Percentiles rank a stretch among this genome's conserved stretches.
phyloP scores from a whole-genome alignment of 768 basidiomycete species.

The Termitomyces sp. region DNA sequence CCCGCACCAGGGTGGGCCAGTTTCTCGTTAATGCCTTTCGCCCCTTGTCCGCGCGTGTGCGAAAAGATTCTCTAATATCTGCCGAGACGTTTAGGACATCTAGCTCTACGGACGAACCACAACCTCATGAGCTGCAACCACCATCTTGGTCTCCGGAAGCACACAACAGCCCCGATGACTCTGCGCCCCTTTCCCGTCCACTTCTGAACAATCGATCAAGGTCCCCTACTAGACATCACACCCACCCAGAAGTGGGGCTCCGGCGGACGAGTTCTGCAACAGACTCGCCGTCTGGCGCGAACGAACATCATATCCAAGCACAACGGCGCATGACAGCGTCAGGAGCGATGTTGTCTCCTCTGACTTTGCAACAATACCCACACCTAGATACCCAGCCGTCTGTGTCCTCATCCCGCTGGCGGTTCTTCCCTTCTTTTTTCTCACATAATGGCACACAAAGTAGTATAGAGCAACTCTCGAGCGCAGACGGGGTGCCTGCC shows the following conservation, averaged over 20 bases:
- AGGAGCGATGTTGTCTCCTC: background rate
- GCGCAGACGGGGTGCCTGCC: slow-evolving; percentile 15
- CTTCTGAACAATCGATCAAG: slow-evolving; percentile 10
- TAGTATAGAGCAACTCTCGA: slow-evolving; percentile 12
- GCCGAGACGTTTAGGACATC: slow-evolving; percentile 20
- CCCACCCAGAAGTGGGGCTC: background rate
- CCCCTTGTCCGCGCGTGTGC: slow-evolving; percentile 35
- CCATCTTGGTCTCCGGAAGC: slow-evolving; percentile 21
- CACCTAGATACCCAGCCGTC: slow-evolving; percentile 4
- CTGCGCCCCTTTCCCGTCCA: slow-evolving; percentile 17
- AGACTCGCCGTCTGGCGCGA: background rate
- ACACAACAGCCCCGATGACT: slow-evolving; percentile 12
- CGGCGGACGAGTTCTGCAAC: slow-evolving; percentile 4
- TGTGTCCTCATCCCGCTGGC: slow-evolving; percentile 34
- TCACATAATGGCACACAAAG: slow-evolving; percentile 28
- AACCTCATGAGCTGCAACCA: slow-evolving; percentile 1
- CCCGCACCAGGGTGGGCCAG: slow-evolving; percentile 47
- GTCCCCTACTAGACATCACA: slow-evolving; percentile 13
- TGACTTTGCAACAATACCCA: slow-evolving; percentile 6
- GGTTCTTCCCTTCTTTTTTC: slow-evolving; percentile 49
- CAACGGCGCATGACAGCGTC: slow-evolving; percentile 15
- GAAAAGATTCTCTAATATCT: slow-evolving; percentile 33
- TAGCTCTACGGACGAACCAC: slow-evolving; percentile 14
- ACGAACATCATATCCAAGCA: background rate
- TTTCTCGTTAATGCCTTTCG: slow-evolving; percentile 53